A percentile compares a stretch with the other conserved stretches of the same genome.
Evolutionary conservation across 192 early-diverging fungal species (phyloP).

Genomic region (Jimgerdemannia lactiflua): DNA sequence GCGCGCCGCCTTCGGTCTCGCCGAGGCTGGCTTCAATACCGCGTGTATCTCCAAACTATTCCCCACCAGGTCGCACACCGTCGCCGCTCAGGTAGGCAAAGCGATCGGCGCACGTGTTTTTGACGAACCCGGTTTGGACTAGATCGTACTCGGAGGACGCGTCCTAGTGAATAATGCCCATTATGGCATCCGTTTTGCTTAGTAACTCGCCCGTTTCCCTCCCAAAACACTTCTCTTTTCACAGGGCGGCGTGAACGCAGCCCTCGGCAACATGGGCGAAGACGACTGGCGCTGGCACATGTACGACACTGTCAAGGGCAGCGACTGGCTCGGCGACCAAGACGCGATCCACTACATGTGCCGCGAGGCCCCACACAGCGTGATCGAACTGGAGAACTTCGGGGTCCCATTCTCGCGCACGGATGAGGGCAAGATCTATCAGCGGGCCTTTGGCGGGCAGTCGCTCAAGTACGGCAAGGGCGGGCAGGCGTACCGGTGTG

Average conservation of each 20-base stretch:
- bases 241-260: constrained; percentile 97
- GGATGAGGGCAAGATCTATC: constrained; percentile 97
- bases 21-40: constrained; percentile 92
- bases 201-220: too few relatives aligned
- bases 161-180: too few relatives aligned
- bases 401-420: constrained; percentile 98
- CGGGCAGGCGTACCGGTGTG: constrained; percentile 97
- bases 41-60: constrained; percentile 99
- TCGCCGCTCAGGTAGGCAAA: constrained; percentile 82
- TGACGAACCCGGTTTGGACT: too few relatives aligned
- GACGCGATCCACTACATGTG: constrained; percentile 99
- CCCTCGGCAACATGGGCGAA: constrained; percentile 98
- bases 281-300: constrained; percentile 99
- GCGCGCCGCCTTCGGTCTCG: constrained; percentile 95
- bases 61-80: constrained; percentile 97
- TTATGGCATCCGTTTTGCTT: too few relatives aligned
- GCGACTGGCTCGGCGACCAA: constrained; percentile 99
- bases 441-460: constrained; percentile 98
- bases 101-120: neutral
- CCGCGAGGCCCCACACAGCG: constrained; percentile 92
- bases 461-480: constrained; percentile 94
- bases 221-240: neutral
- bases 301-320: constrained; percentile 99
- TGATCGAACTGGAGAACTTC: constrained; percentile 97
- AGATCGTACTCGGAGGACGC: too few relatives aligned